Percentiles rank a stretch among this genome's conserved stretches.
phyloP scores from a whole-genome alignment of 1,139 yeast species.

The Debaryomycetaceae sp. region DNA sequence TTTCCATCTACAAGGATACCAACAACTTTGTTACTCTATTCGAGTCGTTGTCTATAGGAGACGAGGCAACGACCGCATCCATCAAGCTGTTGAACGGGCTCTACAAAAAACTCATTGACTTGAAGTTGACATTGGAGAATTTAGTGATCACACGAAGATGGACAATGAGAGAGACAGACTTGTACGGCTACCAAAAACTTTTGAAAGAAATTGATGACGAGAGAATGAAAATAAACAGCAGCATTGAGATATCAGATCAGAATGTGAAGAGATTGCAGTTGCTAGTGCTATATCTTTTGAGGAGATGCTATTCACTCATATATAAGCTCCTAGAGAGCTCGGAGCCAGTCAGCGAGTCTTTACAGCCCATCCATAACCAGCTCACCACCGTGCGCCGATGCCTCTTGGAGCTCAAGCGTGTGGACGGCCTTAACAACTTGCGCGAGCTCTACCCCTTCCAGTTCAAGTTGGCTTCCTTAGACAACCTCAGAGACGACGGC shows the following conservation, averaged over 20 bases:
- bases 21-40: constrained; percentile 18
- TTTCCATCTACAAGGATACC: constrained; percentile 55
- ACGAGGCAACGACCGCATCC: constrained; percentile 11
- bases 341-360: constrained; percentile 91
- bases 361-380: constrained; percentile 92
- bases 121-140: constrained; percentile 75
- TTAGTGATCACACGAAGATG: constrained; percentile 88
- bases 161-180: constrained; percentile 94
- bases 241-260: constrained; percentile 29
- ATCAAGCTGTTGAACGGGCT: constrained; percentile 18
- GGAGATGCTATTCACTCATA: constrained; percentile 87
- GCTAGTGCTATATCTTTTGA: constrained; percentile 68
- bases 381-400: constrained; percentile 87
- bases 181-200: constrained; percentile 74
- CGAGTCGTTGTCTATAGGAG: constrained; percentile 21
- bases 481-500: constrained; percentile 83
- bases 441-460: constrained; percentile 94
- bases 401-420: constrained; percentile 79
- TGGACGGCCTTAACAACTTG: constrained; percentile 84
- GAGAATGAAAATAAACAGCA: constrained; percentile 40
- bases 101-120: constrained; percentile 46
- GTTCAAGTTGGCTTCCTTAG: constrained; percentile 86
- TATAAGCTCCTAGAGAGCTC: constrained; percentile 86
- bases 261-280: constrained; percentile 47
- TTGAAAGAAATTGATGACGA: constrained; percentile 70